These are phyloP conservation scores for Fraxinus sp. DNA, from an alignment of 305 asterid species.

Conservation along the genomic window DNA sequence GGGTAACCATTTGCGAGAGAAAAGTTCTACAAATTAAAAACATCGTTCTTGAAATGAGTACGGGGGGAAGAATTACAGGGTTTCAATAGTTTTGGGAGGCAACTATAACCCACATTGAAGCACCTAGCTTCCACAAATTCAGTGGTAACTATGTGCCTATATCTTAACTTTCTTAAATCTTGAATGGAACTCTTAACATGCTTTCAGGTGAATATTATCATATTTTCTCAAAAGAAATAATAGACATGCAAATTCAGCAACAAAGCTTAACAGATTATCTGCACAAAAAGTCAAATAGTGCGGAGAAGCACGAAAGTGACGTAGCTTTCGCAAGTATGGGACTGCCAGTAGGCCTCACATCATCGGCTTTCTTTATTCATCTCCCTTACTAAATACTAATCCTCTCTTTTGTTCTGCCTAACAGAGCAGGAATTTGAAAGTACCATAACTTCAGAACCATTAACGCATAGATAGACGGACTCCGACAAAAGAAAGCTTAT, in stretches of 20 bases:
- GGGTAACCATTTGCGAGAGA: not conserved
- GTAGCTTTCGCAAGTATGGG: not conserved
- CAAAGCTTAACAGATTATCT: not conserved
- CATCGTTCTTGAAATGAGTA: not conserved
- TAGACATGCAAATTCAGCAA: not conserved
- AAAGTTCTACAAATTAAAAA: not conserved
- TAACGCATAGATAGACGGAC: not conserved
- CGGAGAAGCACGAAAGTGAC: not conserved
- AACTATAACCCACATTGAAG: not conserved
- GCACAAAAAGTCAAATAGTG: not conserved
- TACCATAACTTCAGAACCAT: not conserved
- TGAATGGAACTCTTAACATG: not conserved
- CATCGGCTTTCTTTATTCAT: not conserved
- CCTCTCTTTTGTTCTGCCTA: not conserved
- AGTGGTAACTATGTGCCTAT: not conserved
- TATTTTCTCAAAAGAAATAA: not conserved
- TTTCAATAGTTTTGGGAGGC: not conserved
- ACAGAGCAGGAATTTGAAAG: not conserved
- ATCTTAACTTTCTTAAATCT: not conserved
- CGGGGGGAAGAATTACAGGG: not conserved
- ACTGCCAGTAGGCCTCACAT: not conserved
- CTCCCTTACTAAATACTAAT: not conserved
- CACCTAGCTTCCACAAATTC: not conserved
- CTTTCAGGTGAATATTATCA: not conserved
- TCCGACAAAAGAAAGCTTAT: not conserved